Evolutionary conservation across 2,329 filamentous ascomycete species (phyloP), one percentile per base, ranked within the genome.

Genomic region (Colletotrichum ledebouriae): DNA sequence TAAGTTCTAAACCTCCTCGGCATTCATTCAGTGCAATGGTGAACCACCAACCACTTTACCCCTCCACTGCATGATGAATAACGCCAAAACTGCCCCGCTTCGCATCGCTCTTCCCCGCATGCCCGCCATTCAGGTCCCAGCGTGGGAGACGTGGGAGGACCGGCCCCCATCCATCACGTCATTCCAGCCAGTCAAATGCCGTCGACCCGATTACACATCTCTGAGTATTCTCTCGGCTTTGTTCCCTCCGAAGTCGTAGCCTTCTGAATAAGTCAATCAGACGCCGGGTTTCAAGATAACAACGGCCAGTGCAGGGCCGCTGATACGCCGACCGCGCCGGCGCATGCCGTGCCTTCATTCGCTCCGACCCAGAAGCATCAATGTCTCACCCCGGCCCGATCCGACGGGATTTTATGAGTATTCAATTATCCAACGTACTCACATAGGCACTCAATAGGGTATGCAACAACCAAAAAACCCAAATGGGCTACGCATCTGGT

Each of bases 41-140:
- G 58, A 57, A 57, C 41, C 55, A 53, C 47, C 65, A 52, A 50
- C 15, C 37, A 57, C 25, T 44, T 49, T 64, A 68, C 65, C 65
- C 65, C 65, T 65, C 65, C 65, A 65, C 50, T 65, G 53, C 55
- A 65, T 65, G 60, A 55, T 55, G 60, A 55, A 53, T 49, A 49
- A 59, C 60, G 33, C 60, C 29, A 37, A 13, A 53, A n/a, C 4
- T 58, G 59, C 64, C 60, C 64, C 64, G 53, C 64, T 58, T 47
- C n/a, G 29, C 52, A 25, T 25, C 6, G 34, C 10, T n/a, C 33
- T 53, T 39, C 17, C 60, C 58, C 47, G 29, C 42, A 25, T 22
- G 46, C 20, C 25, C 55, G 44, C 33, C 58, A 60, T 55, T 42
- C 22, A 56, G 39, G 41, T n/a, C 37, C 49, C 57, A 22, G 44